Base-by-base conservation (phyloP, 1,284 basidiomycete species). In the Pascua guehoae region DNA sequence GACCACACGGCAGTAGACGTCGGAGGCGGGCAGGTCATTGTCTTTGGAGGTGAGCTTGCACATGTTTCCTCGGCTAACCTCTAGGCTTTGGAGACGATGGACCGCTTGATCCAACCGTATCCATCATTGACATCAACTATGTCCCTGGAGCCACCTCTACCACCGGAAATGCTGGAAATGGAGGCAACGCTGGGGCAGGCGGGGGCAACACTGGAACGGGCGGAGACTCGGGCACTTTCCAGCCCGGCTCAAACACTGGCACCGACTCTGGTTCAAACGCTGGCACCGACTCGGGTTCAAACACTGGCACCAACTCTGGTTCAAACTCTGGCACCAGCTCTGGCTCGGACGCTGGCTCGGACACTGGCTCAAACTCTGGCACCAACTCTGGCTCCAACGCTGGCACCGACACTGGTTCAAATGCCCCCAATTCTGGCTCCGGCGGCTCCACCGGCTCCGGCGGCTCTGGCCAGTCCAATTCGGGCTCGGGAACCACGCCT, bases 1-100 rank as follows among this genome's bases (percentile, higher is more conserved):
- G 88, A 91, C 72, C 89, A 91, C 69, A 84, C 85, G 61, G 88
- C 87, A 11, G 79, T 86, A 7, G 78, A 80, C 46, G 79, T 81
- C 40, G 86, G 85, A 8, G 76, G 79, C 16, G 65, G 60, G 12
- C 79, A 84, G 60, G 84, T 91, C 14, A 71, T 91, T 12, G 85
- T 92, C 66, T 85, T 85, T 49, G 91, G 89, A 68, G 90, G 89
- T 91, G 70, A 72, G 56, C 42, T 15, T 18, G 2, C 7, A 15
- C 24, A 16, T 32, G n/a, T 11, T 12, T 12, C 24, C 16, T 3
- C 17, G 8, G 17, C 53, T 48, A 17, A 48, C n/a, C 42, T 24
- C 12, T 17, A 43, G 45, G 53, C 5, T 47, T 49, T 41, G 16
- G 16, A 14, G 46, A 18, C 18, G 38, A 45, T 12, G 38, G 44